phyloP scores from a whole-genome alignment of 331 rosid genomes.

The Malus hybrid region DNA sequence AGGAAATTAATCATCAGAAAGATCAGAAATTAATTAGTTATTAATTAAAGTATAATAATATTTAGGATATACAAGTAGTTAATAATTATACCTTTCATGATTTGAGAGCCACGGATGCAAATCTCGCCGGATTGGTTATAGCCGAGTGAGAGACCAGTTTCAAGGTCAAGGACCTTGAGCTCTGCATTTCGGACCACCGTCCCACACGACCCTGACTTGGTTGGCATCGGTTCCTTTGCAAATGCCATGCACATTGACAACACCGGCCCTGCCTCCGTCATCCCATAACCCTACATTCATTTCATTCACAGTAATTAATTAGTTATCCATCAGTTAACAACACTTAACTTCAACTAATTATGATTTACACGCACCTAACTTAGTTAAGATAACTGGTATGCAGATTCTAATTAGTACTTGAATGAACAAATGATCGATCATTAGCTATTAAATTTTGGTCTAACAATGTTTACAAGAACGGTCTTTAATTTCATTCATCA shows the following conservation, averaged over 20 bases:
- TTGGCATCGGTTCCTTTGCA: slow-evolving; percentile 57
- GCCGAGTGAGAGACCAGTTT: slow-evolving; percentile 52
- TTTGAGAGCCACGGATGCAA: slow-evolving; percentile 72
- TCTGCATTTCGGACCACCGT: slow-evolving; percentile 75
- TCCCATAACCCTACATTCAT: slow-evolving; percentile 64
- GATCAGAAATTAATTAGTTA: no score
- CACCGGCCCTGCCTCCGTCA: slow-evolving; percentile 97
- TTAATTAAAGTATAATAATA: no score
- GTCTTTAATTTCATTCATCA: neutral
- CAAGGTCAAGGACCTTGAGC: slow-evolving; percentile 60
- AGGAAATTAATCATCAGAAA: no score
- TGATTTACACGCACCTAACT: neutral
- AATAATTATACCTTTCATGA: slow-evolving; percentile 56
- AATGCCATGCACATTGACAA: slow-evolving; percentile 67
- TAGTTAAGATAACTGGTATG: neutral
- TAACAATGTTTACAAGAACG: no score
- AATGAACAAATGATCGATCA: no score
- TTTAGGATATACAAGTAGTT: neutral
- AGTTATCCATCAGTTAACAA: no score
- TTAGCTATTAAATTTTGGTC: neutral
- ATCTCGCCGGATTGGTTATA: slow-evolving; percentile 74
- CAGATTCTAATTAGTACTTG: neutral
- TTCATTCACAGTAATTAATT: no score
- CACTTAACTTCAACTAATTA: no score
- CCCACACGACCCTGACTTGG: slow-evolving; percentile 86